These are phyloP conservation scores for Butyriboletus loyo DNA, from an alignment of 768 basidiomycete species.

Conservation along the genomic window DNA sequence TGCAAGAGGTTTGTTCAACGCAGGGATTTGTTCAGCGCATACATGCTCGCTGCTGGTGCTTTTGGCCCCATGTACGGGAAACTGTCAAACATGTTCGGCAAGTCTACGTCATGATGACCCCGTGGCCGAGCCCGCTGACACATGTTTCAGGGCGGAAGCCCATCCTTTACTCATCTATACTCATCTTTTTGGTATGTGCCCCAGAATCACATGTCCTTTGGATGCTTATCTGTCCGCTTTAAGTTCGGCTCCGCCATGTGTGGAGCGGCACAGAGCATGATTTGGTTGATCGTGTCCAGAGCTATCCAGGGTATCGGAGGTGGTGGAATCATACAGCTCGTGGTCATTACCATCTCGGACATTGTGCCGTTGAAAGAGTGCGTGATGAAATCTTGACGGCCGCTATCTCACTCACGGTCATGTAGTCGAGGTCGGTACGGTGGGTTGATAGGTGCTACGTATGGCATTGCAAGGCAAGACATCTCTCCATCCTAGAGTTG, in stretches of 20 bases:
- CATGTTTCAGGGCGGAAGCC: constrained; percentile 56
- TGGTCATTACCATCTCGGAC: constrained; percentile 77
- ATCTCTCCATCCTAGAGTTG: background rate
- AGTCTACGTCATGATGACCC: background rate
- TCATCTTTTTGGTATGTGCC: constrained; percentile 59
- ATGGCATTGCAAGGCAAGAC: constrained; percentile 59
- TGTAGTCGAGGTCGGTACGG: constrained; percentile 73
- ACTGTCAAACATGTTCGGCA: constrained; percentile 57
- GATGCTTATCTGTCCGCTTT: background rate
- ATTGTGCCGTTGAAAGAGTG: constrained; percentile 80
- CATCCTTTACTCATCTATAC: constrained; percentile 62
- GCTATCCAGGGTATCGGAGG: constrained; percentile 85
- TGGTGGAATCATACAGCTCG: constrained; percentile 74
- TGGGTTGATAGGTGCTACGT: constrained; percentile 72
- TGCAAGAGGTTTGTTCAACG: background rate
- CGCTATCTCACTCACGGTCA: constrained; percentile 15
- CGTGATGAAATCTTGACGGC: constrained; percentile 16
- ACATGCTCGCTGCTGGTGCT: constrained; percentile 65
- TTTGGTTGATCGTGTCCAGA: constrained; percentile 71
- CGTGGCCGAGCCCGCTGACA: constrained; percentile 20
- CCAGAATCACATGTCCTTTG: background rate
- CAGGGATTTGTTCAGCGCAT: constrained; percentile 49
- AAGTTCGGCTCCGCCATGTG: constrained; percentile 79
- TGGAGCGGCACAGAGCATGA: constrained; percentile 76
- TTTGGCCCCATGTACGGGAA: constrained; percentile 78